Base-by-base conservation (phyloP, 208 protist species). In the Trypanosoma grayi region DNA sequence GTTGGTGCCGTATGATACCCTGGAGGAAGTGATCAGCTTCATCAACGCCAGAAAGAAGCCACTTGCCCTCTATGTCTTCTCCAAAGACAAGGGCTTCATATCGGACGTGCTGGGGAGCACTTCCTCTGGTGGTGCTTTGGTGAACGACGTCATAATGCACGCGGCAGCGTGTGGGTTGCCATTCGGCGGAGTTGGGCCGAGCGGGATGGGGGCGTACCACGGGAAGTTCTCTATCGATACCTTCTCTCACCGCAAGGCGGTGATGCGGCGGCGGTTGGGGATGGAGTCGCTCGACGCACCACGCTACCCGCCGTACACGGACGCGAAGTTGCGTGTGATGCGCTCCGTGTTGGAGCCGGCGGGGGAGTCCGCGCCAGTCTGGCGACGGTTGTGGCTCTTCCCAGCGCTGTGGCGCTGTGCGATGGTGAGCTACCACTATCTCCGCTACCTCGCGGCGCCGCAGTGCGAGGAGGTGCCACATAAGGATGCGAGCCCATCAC, bases 141-240 rank as follows among this genome's bases (percentile, higher is more conserved):
- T 93, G 37, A 97, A 97, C 73, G 87, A 93, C 51, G 46, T 47
- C 31, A 33, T 95, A 16, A 27, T 87, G 16, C 86, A 96, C 45
- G 50, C 76, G 22, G 27, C 20, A 18, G 55, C 62, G 25, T 13
- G 6, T 9, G 27, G 28, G 11, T 50, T 98, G 25, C 94, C 96
- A 37, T 98, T 98, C 77, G 96, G 95, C 44, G 96, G 96, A 34
- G 81, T 97, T 31, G 95, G 96, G 41, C 16, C 77, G 13, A 83
- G 66, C 53, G 95, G 95, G 20, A 85, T 97, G 65, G 96, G 96
- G 11, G 52, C 28, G 3, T 97, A 95, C 65, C 81, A 98, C 48
- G 89, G 92, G 24, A 74, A 87, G 34, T 34, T 61, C 20, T 60
- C 66, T 7, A 95, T 95, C 66, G 54, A 90, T 11, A 79, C 58